phyloP scores from a whole-genome alignment of 345 rosid genomes.

The Bretschneidera sinensis region DNA sequence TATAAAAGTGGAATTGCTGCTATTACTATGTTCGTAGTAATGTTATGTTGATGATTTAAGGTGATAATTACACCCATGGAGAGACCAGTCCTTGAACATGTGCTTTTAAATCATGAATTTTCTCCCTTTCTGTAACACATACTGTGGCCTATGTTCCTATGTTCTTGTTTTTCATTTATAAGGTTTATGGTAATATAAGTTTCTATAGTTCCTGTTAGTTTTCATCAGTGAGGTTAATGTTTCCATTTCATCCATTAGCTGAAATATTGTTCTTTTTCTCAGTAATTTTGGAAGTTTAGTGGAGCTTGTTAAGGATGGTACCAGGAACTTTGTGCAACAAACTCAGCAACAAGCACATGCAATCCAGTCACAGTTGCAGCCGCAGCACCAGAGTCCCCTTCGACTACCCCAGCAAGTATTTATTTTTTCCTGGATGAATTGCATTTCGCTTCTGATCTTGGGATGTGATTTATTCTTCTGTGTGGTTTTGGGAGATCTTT shows the following conservation, averaged over 20 bases:
- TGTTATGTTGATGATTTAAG: too few species aligned
- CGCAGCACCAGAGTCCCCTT: constrained; percentile 58
- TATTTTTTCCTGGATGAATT: not conserved
- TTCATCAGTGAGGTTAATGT: not conserved
- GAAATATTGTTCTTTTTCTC: constrained; percentile 14
- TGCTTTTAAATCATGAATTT: too few species aligned
- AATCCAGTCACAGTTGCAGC: constrained; percentile 53
- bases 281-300: constrained; percentile 64
- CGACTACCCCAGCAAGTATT: constrained; percentile 77
- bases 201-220: not conserved
- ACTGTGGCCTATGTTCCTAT: not conserved
- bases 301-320: constrained; percentile 75
- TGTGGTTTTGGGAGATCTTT: not conserved
- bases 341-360: constrained; percentile 61
- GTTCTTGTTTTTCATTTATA: not conserved
- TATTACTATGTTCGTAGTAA: too few species aligned
- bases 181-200: not conserved
- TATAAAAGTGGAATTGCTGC: too few species aligned
- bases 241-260: constrained; percentile 11
- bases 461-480: not conserved
- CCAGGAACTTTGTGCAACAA: constrained; percentile 43
- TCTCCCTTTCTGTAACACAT: not conserved
- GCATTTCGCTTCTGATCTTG: not conserved
- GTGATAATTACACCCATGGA: too few species aligned
- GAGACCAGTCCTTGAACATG: too few species aligned